These are phyloP conservation scores for Cryptosporidium ubiquitum DNA, from an alignment of 169 alveolate genomes.

Conservation along the genomic window DNA sequence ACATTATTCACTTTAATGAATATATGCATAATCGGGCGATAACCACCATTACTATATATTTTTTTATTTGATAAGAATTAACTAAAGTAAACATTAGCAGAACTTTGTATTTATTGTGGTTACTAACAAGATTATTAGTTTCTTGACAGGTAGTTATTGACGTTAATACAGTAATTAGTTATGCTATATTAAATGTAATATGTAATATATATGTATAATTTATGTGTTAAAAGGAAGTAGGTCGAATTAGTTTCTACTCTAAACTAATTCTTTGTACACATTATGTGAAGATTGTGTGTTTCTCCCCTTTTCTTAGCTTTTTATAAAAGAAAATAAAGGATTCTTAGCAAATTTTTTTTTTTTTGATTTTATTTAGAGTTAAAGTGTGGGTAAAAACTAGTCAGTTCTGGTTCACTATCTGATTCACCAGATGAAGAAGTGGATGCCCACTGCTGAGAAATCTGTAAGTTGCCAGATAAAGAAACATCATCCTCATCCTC, in stretches of 20 bases:
- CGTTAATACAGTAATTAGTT: too few species aligned
- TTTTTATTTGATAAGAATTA: background rate
- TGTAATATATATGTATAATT: background rate
- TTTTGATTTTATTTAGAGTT: constrained; percentile 29
- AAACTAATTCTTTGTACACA: background rate
- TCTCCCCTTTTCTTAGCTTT: background rate
- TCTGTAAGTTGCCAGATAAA: constrained; percentile 34
- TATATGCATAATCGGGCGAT: background rate
- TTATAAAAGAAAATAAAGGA: background rate
- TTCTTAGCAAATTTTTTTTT: background rate
- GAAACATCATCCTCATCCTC: constrained; percentile 55
- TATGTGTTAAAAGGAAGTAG: background rate
- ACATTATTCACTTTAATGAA: background rate
- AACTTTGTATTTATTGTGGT: background rate
- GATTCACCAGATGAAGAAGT: constrained; percentile 65
- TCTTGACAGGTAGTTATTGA: background rate
- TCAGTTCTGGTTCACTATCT: constrained; percentile 68
- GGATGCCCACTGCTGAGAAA: constrained; percentile 69
- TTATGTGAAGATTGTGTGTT: background rate
- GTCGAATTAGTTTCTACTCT: background rate
- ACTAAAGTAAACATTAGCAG: background rate
- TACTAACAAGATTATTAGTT: background rate
- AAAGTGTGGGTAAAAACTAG: constrained; percentile 71
- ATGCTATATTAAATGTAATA: background rate
- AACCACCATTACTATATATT: too few species aligned